A percentile compares a stretch with the other conserved stretches of the same genome.
Conservation (phyloP, 2,329 filamentous ascomycete species). For the Xylariaceae sp. region DNA sequence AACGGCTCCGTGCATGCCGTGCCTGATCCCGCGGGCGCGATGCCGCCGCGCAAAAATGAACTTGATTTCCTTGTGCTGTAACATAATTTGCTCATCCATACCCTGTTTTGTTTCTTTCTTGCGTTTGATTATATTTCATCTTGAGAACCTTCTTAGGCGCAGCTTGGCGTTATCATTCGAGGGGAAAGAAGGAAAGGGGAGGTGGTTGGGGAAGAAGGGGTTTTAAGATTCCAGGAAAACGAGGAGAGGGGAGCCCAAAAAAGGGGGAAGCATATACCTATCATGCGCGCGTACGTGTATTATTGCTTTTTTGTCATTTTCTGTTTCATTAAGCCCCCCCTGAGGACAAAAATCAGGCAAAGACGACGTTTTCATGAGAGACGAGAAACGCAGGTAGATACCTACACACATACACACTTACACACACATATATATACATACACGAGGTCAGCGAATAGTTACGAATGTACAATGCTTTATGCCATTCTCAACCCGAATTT, state of each 20-base stretch:
- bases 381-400: not conserved
- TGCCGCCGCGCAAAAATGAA: conserved; percentile 13
- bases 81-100: not conserved
- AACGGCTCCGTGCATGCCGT: not conserved
- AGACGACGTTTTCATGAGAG: not conserved
- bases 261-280: too few relatives aligned
- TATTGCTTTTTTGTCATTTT: not conserved
- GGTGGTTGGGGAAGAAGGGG: not conserved
- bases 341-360: not conserved
- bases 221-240: too few relatives aligned
- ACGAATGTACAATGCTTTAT: too few relatives aligned
- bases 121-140: not conserved
- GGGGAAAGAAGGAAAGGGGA: not conserved
- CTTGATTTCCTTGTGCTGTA: conserved; percentile 19
- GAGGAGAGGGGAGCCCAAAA: too few relatives aligned
- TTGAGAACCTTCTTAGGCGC: not conserved
- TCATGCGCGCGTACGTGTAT: too few relatives aligned
- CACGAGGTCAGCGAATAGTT: too few relatives aligned
- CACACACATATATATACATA: not conserved
- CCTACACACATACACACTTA: not conserved
- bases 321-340: not conserved
- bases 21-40: not conserved
- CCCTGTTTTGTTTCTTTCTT: not conserved
- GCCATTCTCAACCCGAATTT: too few relatives aligned
- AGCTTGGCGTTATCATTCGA: not conserved